Evolutionary conservation across 805 yeast species (phyloP), one percentile per base, ranked within the genome.

Genomic region (Saccharomycopsis sp.): DNA sequence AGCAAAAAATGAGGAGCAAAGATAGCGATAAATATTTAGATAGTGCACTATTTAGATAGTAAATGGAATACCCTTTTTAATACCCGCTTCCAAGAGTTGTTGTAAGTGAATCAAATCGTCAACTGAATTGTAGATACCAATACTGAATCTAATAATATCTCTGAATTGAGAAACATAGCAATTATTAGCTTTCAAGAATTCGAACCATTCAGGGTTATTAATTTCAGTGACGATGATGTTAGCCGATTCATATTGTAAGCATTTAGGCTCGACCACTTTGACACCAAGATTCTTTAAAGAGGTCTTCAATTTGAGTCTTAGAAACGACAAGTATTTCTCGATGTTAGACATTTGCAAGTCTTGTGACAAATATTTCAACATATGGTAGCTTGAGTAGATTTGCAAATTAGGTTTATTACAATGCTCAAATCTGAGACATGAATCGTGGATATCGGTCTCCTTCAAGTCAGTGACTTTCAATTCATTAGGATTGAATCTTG

Each of bases 401-500:
- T 59, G 62, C 29, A 59, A 51, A 38, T 56, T 59, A 47, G 62
- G 62, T 34, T 59, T 59, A 49, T 57, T 54, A 44, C 60, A 54
- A 44, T 59, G 62, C 24, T 59, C 62, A 34, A 41, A 59, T 54
- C 47, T 55, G 17, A 54, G 50, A 17, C 53, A 51, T n/a, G 34
- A 49, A 23, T 56, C 57, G 25, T 56, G 55, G 19, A 54, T 42
- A 47, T 22, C 54, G 14, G 24, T 17, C 7, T 35, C 17, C 23
- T 51, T 53, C 22, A 44, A 44, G 7, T 19, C 49, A 44, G 22
- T 19, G 15, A 59, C 56, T 15, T 50, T 52, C 53, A 54, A 35
- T 7, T 38, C 57, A 51, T 59, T 47, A 2, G 52, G 57, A 51
- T 59, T 35, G 24, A 59, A 59, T 2, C 20, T 56, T 2, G 47